A percentile compares a stretch with the other conserved stretches of the same genome.
Evolutionary conservation across 805 yeast species (phyloP).

Genomic region (Saccharomycopsis sp.): DNA sequence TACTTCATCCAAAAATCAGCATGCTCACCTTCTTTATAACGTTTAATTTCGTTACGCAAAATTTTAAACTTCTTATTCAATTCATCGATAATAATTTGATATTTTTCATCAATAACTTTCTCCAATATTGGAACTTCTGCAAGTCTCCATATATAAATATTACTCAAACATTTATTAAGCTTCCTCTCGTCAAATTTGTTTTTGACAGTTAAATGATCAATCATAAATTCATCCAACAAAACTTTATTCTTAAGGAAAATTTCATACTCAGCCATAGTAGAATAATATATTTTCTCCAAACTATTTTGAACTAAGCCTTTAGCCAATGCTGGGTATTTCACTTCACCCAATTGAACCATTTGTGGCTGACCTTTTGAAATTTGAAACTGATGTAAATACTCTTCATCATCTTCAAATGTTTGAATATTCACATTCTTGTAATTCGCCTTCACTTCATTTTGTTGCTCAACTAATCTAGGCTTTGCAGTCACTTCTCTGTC

Average conservation of each 20-base stretch:
- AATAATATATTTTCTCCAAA: slow-evolving; percentile 2
- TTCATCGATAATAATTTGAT: not conserved
- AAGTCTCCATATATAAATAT: slow-evolving; percentile 14
- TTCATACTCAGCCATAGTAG: slow-evolving; percentile 10
- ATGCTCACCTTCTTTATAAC: not conserved
- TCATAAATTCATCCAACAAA: slow-evolving; percentile 3
- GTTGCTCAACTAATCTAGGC: not conserved
- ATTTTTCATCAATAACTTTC: not conserved
- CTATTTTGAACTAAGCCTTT: not conserved
- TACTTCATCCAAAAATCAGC: slow-evolving; percentile 36
- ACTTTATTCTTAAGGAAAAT: not conserved
- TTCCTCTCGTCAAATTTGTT: not conserved
- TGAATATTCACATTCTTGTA: slow-evolving; percentile 1
- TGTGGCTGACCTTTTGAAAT: slow-evolving; percentile 1
- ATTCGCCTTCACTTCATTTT: not conserved
- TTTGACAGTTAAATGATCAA: slow-evolving; percentile 6
- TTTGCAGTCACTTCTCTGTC: slow-evolving; percentile 30
- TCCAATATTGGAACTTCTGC: slow-evolving; percentile 3
- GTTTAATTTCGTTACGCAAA: not conserved
- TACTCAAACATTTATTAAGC: too few relatives aligned
- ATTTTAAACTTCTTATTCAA: not conserved
- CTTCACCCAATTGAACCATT: not conserved
- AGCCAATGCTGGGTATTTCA: slow-evolving; percentile 1
- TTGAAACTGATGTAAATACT: not conserved
- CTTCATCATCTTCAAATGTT: slow-evolving; percentile 9